Base-by-base conservation (phyloP, 208 protist genomes). In the Entamoeba histolytica region DNA sequence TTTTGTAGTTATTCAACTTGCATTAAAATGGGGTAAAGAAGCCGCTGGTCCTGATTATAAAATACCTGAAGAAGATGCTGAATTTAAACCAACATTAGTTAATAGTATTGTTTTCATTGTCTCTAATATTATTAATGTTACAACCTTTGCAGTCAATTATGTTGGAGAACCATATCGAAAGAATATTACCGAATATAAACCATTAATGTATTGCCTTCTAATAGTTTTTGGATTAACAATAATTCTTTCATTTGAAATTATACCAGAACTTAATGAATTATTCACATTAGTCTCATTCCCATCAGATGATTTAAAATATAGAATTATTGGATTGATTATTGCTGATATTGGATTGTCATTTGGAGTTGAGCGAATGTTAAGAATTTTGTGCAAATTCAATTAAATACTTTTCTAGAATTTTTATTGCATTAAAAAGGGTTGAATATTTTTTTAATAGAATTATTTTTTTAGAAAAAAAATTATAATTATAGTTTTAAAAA, bases 131-230 rank as follows among this genome's bases (percentile, higher is more conserved):
- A 98, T 98, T 95, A 97, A 97, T 61, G 96, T 97, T 14, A 96
- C 97, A 49, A 99, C 97, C 15, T 99, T 99, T 95, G 97, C 97
- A 35, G 97, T 98, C 49, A 99, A 99, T 95, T 99, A 99, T 96
- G 96, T 97, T 51, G 98, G 97, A 15, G 95, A 97, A 28, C 94
- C 95, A 0, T 96, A 92, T 87, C 94, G 94, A 94, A 49, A 92
- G 35, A 47, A 47, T 23, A 91, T 96, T 0, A 49, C 49, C n/a
- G n/a, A 96, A n/a, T 95, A 96, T 93, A 95, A 94, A 12, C 92
- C 73, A 35, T 51, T 95, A 28, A 51, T 92, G n/a, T 93, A 93
- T 87, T 50, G 12, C 4, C 39, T 93, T 44, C 0, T 61, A 17
- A 28, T 8, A 73, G n/a, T 44, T 3, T 92, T 94, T 69, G 14